These are phyloP conservation scores for Xylariaceae sp. DNA, from an alignment of 2,329 filamentous ascomycete species.

Conservation along the genomic window DNA sequence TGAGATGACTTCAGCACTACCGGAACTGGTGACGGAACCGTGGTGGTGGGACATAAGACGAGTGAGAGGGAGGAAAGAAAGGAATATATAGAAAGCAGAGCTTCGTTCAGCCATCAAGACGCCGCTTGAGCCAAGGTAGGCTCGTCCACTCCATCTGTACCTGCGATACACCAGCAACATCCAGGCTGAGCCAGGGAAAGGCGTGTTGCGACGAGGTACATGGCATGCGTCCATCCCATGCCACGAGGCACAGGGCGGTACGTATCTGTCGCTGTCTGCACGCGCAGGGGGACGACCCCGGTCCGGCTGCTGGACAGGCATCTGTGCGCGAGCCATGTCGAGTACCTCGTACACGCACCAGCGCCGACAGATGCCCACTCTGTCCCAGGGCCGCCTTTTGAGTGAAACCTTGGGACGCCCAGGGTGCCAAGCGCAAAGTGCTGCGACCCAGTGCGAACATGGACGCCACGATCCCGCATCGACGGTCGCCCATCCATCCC, in stretches of 20 bases:
- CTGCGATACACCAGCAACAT: neutral
- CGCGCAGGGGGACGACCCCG: constrained; percentile 16
- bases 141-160: neutral
- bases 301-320: constrained; percentile 21
- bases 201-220: neutral
- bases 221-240: constrained; percentile 1
- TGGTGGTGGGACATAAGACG: constrained; percentile 23
- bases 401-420: constrained; percentile 23
- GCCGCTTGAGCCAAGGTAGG: constrained; percentile 1
- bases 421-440: constrained; percentile 8
- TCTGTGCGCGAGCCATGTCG: constrained; percentile 21
- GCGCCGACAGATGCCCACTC: constrained; percentile 11
- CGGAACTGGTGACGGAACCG: constrained; percentile 15
- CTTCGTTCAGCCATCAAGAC: constrained; percentile 20
- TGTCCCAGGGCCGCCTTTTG: constrained; percentile 27
- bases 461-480: constrained; percentile 6
- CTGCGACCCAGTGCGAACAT: constrained; percentile 19
- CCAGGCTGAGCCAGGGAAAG: neutral
- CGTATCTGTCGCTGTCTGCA: constrained; percentile 10
- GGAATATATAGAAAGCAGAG: constrained; percentile 27
- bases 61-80: constrained; percentile 23
- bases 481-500: neutral
- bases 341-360: no score
- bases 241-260: constrained; percentile 17
- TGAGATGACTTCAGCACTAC: constrained; percentile 10